phyloP scores from a whole-genome alignment of 2,329 filamentous ascomycete genomes.

The Hypocrella siamensis region DNA sequence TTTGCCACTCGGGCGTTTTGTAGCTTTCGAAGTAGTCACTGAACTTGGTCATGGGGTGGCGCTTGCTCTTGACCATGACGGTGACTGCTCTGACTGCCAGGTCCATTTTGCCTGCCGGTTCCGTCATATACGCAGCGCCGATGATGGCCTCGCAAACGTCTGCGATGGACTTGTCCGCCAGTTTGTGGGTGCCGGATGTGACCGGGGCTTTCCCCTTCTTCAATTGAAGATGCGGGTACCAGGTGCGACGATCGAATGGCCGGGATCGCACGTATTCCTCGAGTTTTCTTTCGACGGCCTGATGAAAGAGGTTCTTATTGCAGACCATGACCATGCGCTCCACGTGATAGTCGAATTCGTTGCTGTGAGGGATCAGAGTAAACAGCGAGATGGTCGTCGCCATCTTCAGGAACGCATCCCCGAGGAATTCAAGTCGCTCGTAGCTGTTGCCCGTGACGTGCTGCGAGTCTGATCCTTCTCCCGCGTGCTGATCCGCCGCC shows the following conservation, averaged over 20 bases:
- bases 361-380: slow-evolving; percentile 56
- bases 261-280: slow-evolving; percentile 70
- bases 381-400: slow-evolving; percentile 82
- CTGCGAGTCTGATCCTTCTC: slow-evolving; percentile 57
- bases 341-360: slow-evolving; percentile 80
- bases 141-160: slow-evolving; percentile 93
- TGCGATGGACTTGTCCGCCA: slow-evolving; percentile 81
- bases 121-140: slow-evolving; percentile 57
- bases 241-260: slow-evolving; percentile 65
- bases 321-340: slow-evolving; percentile 82
- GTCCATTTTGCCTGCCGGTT: slow-evolving; percentile 28
- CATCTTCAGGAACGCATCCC: slow-evolving; percentile 91
- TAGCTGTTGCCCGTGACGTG: slow-evolving; percentile 88
- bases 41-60: slow-evolving; percentile 56
- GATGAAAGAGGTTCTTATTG: slow-evolving; percentile 77
- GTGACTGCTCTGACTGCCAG: slow-evolving; percentile 49
- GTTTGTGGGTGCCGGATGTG: slow-evolving; percentile 35
- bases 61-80: slow-evolving; percentile 49
- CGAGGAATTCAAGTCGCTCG: slow-evolving; percentile 83
- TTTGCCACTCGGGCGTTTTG: slow-evolving; percentile 55
- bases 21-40: slow-evolving; percentile 60
- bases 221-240: slow-evolving; percentile 75
- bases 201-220: slow-evolving; percentile 52
- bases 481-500: slow-evolving; percentile 57
- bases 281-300: slow-evolving; percentile 49